These are phyloP conservation scores for Nyctanthes arbortristis DNA, from an alignment of 257 asterid species.

Conservation along the genomic window DNA sequence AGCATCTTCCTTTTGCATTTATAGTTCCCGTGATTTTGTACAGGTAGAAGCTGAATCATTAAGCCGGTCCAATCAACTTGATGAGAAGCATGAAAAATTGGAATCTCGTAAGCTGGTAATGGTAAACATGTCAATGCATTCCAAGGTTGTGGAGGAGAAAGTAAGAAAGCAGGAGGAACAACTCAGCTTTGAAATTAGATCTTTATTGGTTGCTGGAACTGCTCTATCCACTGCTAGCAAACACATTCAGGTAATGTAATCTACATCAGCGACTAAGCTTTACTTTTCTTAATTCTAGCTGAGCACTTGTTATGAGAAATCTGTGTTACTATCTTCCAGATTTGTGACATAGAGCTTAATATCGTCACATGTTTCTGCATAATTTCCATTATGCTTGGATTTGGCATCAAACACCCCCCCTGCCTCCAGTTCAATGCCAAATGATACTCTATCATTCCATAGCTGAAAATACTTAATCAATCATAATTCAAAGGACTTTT, in stretches of 20 bases:
- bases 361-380: too few relatives aligned
- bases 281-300: slow-evolving; percentile 19
- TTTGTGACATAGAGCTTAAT: not conserved
- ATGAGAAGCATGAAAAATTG: slow-evolving; percentile 74
- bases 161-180: slow-evolving; percentile 86
- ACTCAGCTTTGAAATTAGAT: slow-evolving; percentile 75
- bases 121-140: slow-evolving; percentile 91
- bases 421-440: too few relatives aligned
- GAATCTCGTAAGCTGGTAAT: slow-evolving; percentile 82
- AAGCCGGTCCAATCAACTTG: slow-evolving; percentile 71
- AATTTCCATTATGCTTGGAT: too few relatives aligned
- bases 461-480: too few relatives aligned
- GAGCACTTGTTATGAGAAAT: slow-evolving; percentile 12
- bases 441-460: too few relatives aligned
- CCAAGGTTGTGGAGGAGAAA: slow-evolving; percentile 80
- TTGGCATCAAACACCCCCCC: too few relatives aligned
- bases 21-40: slow-evolving; percentile 6
- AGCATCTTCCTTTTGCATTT: too few relatives aligned
- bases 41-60: slow-evolving; percentile 84
- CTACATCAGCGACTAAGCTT: not conserved
- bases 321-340: not conserved
- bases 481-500: too few relatives aligned
- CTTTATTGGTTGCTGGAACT: slow-evolving; percentile 78
- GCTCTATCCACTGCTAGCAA: slow-evolving; percentile 79
- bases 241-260: slow-evolving; percentile 66